A percentile compares a stretch with the other conserved stretches of the same genome.
These are phyloP conservation scores for Pythium rhizo-oryzae DNA, from an alignment of 352 stramenopile genomes.

Conservation along the genomic window DNA sequence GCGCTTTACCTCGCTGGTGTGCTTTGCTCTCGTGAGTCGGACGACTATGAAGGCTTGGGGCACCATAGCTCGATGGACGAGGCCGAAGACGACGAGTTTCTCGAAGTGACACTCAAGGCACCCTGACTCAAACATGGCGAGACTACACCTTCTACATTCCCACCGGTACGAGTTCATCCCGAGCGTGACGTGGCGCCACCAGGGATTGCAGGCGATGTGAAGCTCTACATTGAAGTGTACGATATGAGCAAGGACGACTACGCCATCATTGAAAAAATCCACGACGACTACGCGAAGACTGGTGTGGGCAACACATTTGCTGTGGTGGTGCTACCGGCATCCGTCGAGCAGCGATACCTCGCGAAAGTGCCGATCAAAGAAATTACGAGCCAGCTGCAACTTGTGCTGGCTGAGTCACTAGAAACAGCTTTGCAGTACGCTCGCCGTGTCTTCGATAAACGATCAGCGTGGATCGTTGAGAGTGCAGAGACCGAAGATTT, in stretches of 20 bases:
- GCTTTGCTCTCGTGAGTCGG: not conserved
- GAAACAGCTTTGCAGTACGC: not conserved
- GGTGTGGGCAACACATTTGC: not conserved
- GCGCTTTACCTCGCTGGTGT: not conserved
- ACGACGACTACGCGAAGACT: not conserved
- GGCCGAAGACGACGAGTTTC: not conserved
- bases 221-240: not conserved
- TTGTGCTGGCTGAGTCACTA: not conserved
- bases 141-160: not conserved
- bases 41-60: not conserved
- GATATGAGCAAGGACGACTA: not conserved
- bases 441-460: not conserved
- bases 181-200: not conserved
- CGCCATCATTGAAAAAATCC: not conserved
- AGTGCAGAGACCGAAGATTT: not conserved
- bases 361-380: not conserved
- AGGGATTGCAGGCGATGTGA: not conserved
- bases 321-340: not conserved
- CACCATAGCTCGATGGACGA: not conserved
- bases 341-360: not conserved
- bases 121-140: constrained; percentile 1
- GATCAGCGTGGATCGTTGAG: not conserved
- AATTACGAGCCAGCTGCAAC: not conserved
- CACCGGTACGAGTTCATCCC: not conserved
- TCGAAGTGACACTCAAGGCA: not conserved